Conservation (phyloP, 2,329 filamentous ascomycete species). For the Nigrospora sphaerica region DNA sequence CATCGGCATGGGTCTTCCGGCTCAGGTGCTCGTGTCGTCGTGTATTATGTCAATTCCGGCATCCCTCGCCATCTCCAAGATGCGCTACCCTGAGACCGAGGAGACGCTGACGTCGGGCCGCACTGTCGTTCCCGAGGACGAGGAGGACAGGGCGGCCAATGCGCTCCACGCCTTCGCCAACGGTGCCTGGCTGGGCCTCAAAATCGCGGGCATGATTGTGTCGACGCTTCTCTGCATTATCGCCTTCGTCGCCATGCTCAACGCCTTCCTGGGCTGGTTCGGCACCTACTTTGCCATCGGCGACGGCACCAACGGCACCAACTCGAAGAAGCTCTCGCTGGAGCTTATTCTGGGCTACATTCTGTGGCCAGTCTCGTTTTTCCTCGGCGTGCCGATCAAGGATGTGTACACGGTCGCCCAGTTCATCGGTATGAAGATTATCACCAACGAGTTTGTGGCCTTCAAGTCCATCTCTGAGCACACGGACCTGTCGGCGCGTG, state of each 20-base stretch:
- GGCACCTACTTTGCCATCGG: constrained; percentile 62
- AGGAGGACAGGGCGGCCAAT: constrained; percentile 72
- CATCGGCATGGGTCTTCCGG: constrained; percentile 74
- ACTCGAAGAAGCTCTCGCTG: constrained; percentile 46
- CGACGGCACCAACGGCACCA: constrained; percentile 29
- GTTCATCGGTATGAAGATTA: constrained; percentile 78
- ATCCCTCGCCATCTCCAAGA: constrained; percentile 80
- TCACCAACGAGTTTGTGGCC: constrained; percentile 53
- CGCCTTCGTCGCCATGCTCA: constrained; percentile 57
- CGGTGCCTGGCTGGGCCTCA: constrained; percentile 68
- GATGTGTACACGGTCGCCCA: constrained; percentile 66
- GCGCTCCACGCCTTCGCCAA: constrained; percentile 70
- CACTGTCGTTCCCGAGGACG: constrained; percentile 74
- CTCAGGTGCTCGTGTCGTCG: constrained; percentile 79
- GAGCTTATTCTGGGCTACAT: constrained; percentile 65
- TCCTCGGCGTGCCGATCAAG: constrained; percentile 60
- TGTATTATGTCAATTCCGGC: constrained; percentile 96
- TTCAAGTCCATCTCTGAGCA: constrained; percentile 53
- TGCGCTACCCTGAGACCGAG: constrained; percentile 83
- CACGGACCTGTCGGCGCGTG: constrained; percentile 56
- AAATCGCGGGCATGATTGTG: constrained; percentile 68
- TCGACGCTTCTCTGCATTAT: constrained; percentile 69
- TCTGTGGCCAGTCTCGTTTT: constrained; percentile 64
- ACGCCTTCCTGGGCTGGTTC: constrained; percentile 68
- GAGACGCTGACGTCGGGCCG: constrained; percentile 77